Evolutionary conservation across 192 early-diverging fungal genomes (phyloP).

Genomic region (Coemansia furcata): DNA sequence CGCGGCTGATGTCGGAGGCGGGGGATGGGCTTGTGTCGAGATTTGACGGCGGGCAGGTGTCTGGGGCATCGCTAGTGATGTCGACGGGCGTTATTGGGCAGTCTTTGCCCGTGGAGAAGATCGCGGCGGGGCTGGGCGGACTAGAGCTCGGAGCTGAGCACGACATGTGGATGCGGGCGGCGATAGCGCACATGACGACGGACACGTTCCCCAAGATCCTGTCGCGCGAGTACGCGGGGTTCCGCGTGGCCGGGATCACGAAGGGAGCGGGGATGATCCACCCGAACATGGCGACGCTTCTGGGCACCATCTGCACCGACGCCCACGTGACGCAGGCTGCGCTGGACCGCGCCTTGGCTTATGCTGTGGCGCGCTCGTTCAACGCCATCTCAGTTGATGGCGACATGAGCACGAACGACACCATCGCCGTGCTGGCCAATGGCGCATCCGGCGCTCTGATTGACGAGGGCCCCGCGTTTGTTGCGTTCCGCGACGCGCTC

Average conservation of each 20-base stretch:
- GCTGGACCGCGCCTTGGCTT: slow-evolving; percentile 68
- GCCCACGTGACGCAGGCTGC: slow-evolving; percentile 60
- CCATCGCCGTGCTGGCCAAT: slow-evolving; percentile 86
- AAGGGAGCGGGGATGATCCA: slow-evolving; percentile 99
- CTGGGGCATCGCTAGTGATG: slow-evolving; percentile 68
- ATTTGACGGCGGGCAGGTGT: slow-evolving; percentile 1
- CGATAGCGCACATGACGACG: slow-evolving; percentile 93
- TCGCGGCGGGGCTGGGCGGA: slow-evolving; percentile 61
- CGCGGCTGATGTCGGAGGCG: slow-evolving; percentile 62
- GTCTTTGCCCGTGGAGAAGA: slow-evolving; percentile 78
- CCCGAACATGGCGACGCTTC: slow-evolving; percentile 96
- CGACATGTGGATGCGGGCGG: slow-evolving; percentile 75
- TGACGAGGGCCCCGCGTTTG: slow-evolving; percentile 53
- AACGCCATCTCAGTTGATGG: slow-evolving; percentile 95
- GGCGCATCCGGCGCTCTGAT: slow-evolving; percentile 51
- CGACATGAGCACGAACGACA: slow-evolving; percentile 97
- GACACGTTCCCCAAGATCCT: slow-evolving; percentile 95
- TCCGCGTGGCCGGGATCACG: slow-evolving; percentile 87
- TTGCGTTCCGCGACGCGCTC: slow-evolving; percentile 67
- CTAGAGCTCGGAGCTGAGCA: slow-evolving; percentile 56
- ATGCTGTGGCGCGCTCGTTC: slow-evolving; percentile 89
- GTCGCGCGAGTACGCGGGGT: slow-evolving; percentile 43
- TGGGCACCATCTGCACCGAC: slow-evolving; percentile 88
- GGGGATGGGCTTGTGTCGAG: slow-evolving; percentile 57
- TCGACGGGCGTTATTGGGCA: slow-evolving; percentile 98